phyloP scores from a whole-genome alignment of 2,329 filamentous ascomycete genomes.

The Neopestalotiopsis sp. region DNA sequence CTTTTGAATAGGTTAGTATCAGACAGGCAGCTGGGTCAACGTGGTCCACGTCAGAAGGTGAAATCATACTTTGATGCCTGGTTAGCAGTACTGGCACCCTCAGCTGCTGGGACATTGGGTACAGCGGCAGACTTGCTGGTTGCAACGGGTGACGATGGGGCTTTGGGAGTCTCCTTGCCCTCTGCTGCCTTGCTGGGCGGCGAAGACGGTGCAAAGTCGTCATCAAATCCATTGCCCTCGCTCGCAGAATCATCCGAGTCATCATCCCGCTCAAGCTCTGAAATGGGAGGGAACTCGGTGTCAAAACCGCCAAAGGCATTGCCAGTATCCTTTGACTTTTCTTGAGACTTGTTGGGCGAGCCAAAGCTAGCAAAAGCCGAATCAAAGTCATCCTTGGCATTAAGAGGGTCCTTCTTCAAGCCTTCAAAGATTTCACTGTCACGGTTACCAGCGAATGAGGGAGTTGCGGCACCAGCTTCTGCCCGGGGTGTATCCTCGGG shows the following conservation, averaged over 20 bases:
- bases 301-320: conserved; percentile 61
- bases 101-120: conserved; percentile 31
- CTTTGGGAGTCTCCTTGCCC: conserved; percentile 30
- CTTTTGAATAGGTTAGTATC: conserved; percentile 32
- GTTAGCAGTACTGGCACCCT: conserved; percentile 25
- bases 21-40: conserved; percentile 7
- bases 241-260: conserved; percentile 85
- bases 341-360: conserved; percentile 53
- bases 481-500: conserved; percentile 46
- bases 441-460: conserved; percentile 33
- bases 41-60: conserved; percentile 19
- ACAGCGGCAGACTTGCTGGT: conserved; percentile 35
- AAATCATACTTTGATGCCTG: conserved; percentile 36
- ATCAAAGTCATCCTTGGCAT: conserved; percentile 82
- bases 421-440: conserved; percentile 57
- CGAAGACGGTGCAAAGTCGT: conserved; percentile 80
- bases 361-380: conserved; percentile 81
- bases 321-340: conserved; percentile 46
- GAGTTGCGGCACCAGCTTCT: conserved; percentile 24
- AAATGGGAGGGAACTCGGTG: conserved; percentile 90
- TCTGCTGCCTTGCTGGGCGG: conserved; percentile 43
- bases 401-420: conserved; percentile 54
- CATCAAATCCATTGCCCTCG: conserved; percentile 85
- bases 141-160: conserved; percentile 30
- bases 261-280: conserved; percentile 81